Evolutionary conservation across 495 filamentous ascomycete genomes (phyloP).

Genomic region (Penicilliopsis zonata): DNA sequence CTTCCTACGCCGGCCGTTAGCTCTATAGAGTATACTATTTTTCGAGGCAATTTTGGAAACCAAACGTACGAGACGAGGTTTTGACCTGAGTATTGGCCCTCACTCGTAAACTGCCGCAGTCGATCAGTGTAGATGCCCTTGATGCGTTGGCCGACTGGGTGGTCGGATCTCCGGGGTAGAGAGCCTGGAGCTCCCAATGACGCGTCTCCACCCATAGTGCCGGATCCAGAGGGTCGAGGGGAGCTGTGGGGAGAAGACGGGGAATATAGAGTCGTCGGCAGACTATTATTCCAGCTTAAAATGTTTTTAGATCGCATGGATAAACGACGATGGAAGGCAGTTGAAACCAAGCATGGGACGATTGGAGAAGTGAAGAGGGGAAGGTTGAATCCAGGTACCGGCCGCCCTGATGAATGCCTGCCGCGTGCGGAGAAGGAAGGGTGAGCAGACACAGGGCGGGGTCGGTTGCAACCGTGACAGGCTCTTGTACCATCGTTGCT

Average conservation of each 20-base stretch:
- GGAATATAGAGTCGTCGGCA: no score
- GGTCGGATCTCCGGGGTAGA: slow-evolving; percentile 45
- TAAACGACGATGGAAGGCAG: no score
- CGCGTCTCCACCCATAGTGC: slow-evolving; percentile 37
- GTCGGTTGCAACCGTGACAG: no score
- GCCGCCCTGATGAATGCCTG: no score
- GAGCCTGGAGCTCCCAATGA: slow-evolving; percentile 25
- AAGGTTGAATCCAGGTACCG: no score
- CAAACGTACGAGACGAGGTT: slow-evolving; percentile 55
- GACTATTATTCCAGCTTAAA: no score
- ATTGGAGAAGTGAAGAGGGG: slow-evolving; percentile 1
- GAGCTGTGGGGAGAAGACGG: no score
- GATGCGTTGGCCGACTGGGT: slow-evolving; percentile 74
- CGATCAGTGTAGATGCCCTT: slow-evolving; percentile 77
- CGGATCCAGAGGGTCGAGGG: no score
- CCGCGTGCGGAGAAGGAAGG: slow-evolving; percentile 2
- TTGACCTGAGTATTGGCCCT: slow-evolving; percentile 68
- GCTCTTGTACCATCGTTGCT: no score
- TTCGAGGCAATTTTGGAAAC: background rate
- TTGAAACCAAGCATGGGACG: no score
- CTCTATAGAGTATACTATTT: background rate
- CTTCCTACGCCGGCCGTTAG: slow-evolving; percentile 37
- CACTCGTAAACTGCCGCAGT: slow-evolving; percentile 63
- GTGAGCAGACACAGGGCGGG: no score
- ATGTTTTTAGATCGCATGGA: no score